Percentiles rank a stretch among this genome's conserved stretches.
Conservation (phyloP, 2,329 filamentous ascomycete species). For the Hymenoscyphus fraxineus region DNA sequence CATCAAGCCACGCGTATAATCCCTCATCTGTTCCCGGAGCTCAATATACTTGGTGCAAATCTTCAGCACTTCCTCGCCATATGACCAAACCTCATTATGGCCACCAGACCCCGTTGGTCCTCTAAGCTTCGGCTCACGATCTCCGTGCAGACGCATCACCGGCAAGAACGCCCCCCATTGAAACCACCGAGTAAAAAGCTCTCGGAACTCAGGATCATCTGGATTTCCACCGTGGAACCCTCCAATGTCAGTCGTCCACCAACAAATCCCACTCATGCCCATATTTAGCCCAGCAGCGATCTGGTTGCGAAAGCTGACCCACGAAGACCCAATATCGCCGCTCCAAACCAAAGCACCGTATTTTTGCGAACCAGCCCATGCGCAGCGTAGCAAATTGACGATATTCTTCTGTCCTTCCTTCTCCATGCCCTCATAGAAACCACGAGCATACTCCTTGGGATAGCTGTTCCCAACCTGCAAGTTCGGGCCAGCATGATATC, state of each 20-base stretch:
- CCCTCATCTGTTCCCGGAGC: slow-evolving; percentile 54
- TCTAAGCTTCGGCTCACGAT: slow-evolving; percentile 53
- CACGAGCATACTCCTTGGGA: slow-evolving; percentile 53
- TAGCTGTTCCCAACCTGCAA: slow-evolving; percentile 57
- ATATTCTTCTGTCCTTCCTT: slow-evolving; percentile 51
- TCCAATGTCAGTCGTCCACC: slow-evolving; percentile 70
- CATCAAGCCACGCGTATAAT: slow-evolving; percentile 58
- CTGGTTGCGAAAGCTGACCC: slow-evolving; percentile 56
- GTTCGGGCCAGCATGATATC: slow-evolving; percentile 54
- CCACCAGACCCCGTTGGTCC: slow-evolving; percentile 40
- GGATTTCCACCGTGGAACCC: slow-evolving; percentile 66
- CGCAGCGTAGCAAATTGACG: slow-evolving; percentile 56
- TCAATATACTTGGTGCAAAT: slow-evolving; percentile 58
- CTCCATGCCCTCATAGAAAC: slow-evolving; percentile 57
- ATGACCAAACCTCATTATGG: slow-evolving; percentile 63
- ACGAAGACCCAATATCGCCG: slow-evolving; percentile 63
- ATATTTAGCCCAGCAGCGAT: slow-evolving; percentile 62
- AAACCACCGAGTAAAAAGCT: slow-evolving; percentile 65
- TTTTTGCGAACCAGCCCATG: slow-evolving; percentile 57
- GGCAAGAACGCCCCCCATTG: slow-evolving; percentile 66
- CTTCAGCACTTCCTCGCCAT: slow-evolving; percentile 55
- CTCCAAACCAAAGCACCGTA: slow-evolving; percentile 65
- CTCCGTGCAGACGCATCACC: slow-evolving; percentile 64
- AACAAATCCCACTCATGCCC: slow-evolving; percentile 59
- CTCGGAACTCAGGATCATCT: slow-evolving; percentile 51